Base-by-base conservation (phyloP, 805 yeast species). In the Schwanniomyces pseudopolymorphus region DNA sequence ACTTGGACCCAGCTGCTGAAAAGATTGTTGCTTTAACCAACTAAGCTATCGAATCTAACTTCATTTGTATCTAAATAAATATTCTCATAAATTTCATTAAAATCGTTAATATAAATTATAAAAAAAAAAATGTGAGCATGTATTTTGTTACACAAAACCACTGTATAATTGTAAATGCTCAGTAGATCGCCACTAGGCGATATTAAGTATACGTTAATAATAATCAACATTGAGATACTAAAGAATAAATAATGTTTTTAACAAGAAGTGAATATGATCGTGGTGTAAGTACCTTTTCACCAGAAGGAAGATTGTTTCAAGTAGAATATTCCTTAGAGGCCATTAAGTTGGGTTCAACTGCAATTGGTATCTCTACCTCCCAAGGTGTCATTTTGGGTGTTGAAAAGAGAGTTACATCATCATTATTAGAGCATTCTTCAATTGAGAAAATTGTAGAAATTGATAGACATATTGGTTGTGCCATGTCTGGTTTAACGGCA, bases 211-310 rank as follows among this genome's bases (percentile, higher is more conserved):
- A 36, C 14, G 17, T 21, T 13, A 36, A 13, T 20, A 20, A n/a
- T n/a, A 36, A 21, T 4, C 4, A 31, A 31, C 20, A 14, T 31
- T 31, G 35, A 31, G 10, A 26, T 22, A 16, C 33, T 45, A n/a
- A 19, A 19, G 22, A 36, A 36, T 36, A 11, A 3, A 47, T 46
- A 44, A 94, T 94, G 99, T 94, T 94, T 72, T 80, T 94, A 56
- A 94, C 99, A n/a, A 87, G 99, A 84, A 87, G 96, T 72, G 99
- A 94, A 77, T 94, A 94, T 69, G 99, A 94, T 66, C 87, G 99
- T 69, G 99, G 99, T 53, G 99, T 94, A 42, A 87, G 95, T 61
- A 95, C 99, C 7, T 94, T 95, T 68, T 91, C 98, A 1, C 99
- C 99, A 21, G 99, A 95, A 67, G 99, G 99, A 21, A 87, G 99